These are phyloP conservation scores for Chrysanthemum makinoi DNA, from an alignment of 129 eudicot species.

Conservation along the genomic window DNA sequence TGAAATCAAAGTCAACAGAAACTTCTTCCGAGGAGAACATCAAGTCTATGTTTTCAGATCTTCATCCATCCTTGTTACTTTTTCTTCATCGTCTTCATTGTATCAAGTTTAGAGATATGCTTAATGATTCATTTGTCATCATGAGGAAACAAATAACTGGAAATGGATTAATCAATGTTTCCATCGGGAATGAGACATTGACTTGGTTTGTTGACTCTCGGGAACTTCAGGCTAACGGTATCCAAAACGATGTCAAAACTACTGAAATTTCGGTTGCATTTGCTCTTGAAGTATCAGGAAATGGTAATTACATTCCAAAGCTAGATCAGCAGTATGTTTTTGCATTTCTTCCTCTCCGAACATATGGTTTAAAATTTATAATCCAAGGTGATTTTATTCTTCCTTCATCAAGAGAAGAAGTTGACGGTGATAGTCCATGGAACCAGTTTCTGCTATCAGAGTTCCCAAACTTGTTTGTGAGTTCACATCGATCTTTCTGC, in stretches of 20 bases:
- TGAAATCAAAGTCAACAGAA: conserved; percentile 50
- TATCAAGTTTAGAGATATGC: conserved; percentile 59
- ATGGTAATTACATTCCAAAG: conserved; percentile 49
- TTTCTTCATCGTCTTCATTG: conserved; percentile 92
- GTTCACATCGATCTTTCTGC: conserved; percentile 63
- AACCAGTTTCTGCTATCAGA: conserved; percentile 85
- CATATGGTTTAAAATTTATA: conserved; percentile 82
- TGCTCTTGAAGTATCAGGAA: conserved; percentile 51
- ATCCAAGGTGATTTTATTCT: conserved; percentile 94
- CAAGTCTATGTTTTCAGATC: conserved; percentile 82
- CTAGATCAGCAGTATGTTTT: conserved; percentile 81
- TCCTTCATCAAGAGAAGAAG: conserved; percentile 97
- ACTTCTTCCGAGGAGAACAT: conserved; percentile 46
- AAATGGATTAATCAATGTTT: conserved; percentile 67
- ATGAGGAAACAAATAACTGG: conserved; percentile 72
- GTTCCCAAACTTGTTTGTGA: conserved; percentile 72
- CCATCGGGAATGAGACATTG: conserved; percentile 62
- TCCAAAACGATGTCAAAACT: conserved; percentile 57
- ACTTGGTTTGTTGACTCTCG: conserved; percentile 69
- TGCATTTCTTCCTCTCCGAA: conserved; percentile 90
- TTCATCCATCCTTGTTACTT: conserved; percentile 83
- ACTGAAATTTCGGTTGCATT: conserved; percentile 88
- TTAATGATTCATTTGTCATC: conserved; percentile 46
- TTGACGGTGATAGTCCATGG: conserved; percentile 90
- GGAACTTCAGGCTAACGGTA: conserved; percentile 44